Evolutionary conservation across 441 rosid species (phyloP), one percentile per base, ranked within the genome.

Genomic region (Populus tomentosa): DNA sequence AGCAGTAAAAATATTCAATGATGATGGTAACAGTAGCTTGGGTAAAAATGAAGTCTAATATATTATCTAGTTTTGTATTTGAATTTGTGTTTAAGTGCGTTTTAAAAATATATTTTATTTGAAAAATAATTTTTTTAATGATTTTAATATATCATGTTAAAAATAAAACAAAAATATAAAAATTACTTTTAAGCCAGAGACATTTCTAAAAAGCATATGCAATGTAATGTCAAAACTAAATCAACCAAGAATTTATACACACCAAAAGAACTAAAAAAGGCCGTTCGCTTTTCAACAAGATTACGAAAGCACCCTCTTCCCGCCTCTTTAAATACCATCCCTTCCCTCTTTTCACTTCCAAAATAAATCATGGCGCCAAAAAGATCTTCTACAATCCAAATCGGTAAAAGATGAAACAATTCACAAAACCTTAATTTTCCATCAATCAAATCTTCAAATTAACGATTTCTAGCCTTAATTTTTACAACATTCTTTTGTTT

Each of bases 291-390:
- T 59, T 18, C 1, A 6, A 59, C 10, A 59, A 20, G 20, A 59
- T 59, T 61, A 42, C 53, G 53, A 13, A 61, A 61, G 16, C 3
- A n/a, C 74, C 38, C 69, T 26, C 40, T 76, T 76, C 74, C 79
- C 69, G 61, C 74, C 62, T 66, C 61, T 38, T 76, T 62, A 46
- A 70, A 53, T 8, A 23, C 5, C 33, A 13, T 69, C 26, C 6
- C 46, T 7, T 7, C 6, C 14, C 63, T 6, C 16, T 74, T 26
- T 24, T 26, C 65, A 62, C 61, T 68, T 18, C 42, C 42, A 24
- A 18, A 9, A 21, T 4, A 80, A 78, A 20, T 35, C 20, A 72
- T 89, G 95, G 90, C 88, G 91, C 92, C 87, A 77, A 86, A 73
- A 23, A 81, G 80, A 80, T 14, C 76, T 7, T 71, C 91, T 74